These are phyloP conservation scores for Tanacetum coccineum DNA, from an alignment of 129 eudicot species.

Conservation along the genomic window DNA sequence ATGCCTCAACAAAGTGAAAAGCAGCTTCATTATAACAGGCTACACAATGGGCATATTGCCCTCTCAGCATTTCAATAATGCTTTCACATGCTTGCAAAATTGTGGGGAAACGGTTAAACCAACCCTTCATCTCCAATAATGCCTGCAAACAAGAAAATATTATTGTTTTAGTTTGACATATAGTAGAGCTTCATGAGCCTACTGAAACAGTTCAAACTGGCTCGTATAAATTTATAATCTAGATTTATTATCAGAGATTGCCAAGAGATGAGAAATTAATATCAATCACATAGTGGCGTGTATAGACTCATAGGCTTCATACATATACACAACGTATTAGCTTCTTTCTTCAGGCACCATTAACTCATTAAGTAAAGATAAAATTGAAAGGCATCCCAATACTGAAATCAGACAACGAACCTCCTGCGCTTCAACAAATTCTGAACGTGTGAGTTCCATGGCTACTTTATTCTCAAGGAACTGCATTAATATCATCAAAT, in stretches of 20 bases:
- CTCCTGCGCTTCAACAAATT: slow-evolving; percentile 94
- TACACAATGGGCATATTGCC: slow-evolving; percentile 91
- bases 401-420: slow-evolving; percentile 38
- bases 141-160: slow-evolving; percentile 45
- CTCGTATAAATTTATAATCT: neutral
- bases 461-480: slow-evolving; percentile 96
- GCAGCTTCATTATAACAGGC: slow-evolving; percentile 86
- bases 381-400: slow-evolving; percentile 8
- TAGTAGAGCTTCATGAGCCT: neutral
- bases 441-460: slow-evolving; percentile 87
- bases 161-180: slow-evolving; percentile 5
- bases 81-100: slow-evolving; percentile 88
- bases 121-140: slow-evolving; percentile 75
- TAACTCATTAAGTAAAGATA: neutral
- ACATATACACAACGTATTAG: neutral
- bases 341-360: neutral
- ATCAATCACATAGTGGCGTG: neutral
- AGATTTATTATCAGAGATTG: neutral
- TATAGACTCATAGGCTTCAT: slow-evolving; percentile 2
- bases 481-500: slow-evolving; percentile 89
- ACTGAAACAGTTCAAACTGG: neutral
- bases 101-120: slow-evolving; percentile 88
- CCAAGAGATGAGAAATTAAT: neutral
- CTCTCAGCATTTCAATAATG: slow-evolving; percentile 90
- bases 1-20: slow-evolving; percentile 88